These are phyloP conservation scores for Lojkania enalia DNA, from an alignment of 2,329 filamentous ascomycete genomes.

Conservation along the genomic window DNA sequence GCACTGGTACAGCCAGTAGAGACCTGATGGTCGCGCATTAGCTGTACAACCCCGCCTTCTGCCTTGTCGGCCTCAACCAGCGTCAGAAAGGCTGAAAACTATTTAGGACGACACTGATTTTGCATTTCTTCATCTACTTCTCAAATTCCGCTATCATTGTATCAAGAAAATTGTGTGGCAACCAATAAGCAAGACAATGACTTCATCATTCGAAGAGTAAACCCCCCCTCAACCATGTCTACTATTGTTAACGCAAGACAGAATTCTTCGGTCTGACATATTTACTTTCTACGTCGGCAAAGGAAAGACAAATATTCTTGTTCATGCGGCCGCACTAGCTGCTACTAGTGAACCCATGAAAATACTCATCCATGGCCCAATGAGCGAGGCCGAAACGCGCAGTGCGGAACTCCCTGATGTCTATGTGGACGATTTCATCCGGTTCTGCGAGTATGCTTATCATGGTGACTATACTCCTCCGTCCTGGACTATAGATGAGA, in stretches of 20 bases:
- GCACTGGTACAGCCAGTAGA: no score
- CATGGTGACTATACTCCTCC: constrained; percentile 26
- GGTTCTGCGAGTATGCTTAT: constrained; percentile 29
- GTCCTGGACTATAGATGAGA: constrained; percentile 8
- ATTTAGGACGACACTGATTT: no score
- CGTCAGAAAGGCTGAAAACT: no score
- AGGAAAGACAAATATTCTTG: constrained; percentile 20
- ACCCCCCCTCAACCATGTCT: background rate
- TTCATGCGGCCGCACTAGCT: constrained; percentile 27
- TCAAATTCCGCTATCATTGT: no score
- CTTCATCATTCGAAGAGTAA: constrained; percentile 8
- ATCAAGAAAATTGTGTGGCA: no score
- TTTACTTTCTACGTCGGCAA: constrained; percentile 30
- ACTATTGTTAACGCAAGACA: constrained; percentile 1
- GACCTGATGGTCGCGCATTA: no score
- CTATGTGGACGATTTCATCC: constrained; percentile 24
- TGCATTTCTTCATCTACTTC: no score
- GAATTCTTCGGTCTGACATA: constrained; percentile 24
- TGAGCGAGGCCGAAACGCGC: constrained; percentile 20
- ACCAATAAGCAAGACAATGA: no score
- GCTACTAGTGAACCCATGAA: constrained; percentile 17
- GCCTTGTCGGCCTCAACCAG: no score
- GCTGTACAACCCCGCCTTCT: no score
- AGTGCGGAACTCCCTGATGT: constrained; percentile 20
- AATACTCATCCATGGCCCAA: constrained; percentile 25